phyloP scores from a whole-genome alignment of 1,139 yeast species.

The Hansenula lynferdii region DNA sequence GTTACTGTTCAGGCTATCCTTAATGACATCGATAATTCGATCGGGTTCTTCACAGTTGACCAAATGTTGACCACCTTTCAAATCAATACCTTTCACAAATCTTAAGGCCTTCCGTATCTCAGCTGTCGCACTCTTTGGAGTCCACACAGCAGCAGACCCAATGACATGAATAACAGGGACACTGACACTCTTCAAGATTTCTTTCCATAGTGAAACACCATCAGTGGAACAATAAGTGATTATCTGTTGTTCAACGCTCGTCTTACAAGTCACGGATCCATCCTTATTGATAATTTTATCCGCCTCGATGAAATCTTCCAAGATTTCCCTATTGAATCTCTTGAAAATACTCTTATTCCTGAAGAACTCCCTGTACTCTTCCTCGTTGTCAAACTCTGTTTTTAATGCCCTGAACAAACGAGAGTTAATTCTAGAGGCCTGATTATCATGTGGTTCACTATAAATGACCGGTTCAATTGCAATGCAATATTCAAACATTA shows the following conservation, averaged over 20 bases:
- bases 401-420: conserved; percentile 15
- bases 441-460: conserved; percentile 16
- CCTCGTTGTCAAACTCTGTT: conserved; percentile 29
- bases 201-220: conserved; percentile 31
- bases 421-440: conserved; percentile 20
- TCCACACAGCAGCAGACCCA: conserved; percentile 52
- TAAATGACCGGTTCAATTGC: conserved; percentile 61
- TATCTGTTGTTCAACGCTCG: conserved; percentile 39
- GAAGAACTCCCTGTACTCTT: conserved; percentile 42
- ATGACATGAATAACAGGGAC: conserved; percentile 45
- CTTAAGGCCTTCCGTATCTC: conserved; percentile 25
- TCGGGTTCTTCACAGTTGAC: conserved; percentile 53
- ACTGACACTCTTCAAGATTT: conserved; percentile 31
- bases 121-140: conserved; percentile 37
- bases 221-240: conserved; percentile 40
- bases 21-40: conserved; percentile 29
- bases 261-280: conserved; percentile 36
- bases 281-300: conserved; percentile 29
- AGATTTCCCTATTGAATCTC: conserved; percentile 40
- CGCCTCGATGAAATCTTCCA: conserved; percentile 40
- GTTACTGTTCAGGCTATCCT: conserved; percentile 11
- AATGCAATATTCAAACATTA: conserved; percentile 48
- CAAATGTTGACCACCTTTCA: conserved; percentile 44
- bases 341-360: conserved; percentile 39
- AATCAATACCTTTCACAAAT: conserved; percentile 29